Conservation (phyloP, 108 stramenopile species). For the Fragilaria radians region DNA sequence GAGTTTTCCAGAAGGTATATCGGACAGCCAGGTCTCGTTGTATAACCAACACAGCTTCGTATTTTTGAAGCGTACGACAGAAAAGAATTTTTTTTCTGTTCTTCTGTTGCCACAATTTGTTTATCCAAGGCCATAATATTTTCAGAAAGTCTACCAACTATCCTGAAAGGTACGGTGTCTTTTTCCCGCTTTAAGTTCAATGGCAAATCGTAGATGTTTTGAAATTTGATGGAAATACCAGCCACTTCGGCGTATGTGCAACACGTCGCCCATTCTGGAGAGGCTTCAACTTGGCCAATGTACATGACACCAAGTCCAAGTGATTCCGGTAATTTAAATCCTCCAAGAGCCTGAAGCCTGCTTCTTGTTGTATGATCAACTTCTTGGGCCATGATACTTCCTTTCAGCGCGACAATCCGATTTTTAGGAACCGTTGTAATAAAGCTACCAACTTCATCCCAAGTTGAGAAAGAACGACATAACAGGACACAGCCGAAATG, state of each 20-base stretch:
- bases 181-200: slow-evolving; percentile 16
- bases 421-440: slow-evolving; percentile 36
- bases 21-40: slow-evolving; percentile 42
- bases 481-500: slow-evolving; percentile 61
- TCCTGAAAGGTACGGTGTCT: slow-evolving; percentile 29
- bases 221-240: neutral
- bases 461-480: slow-evolving; percentile 45
- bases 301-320: slow-evolving; percentile 19
- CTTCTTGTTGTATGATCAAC: slow-evolving; percentile 13
- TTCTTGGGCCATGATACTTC: slow-evolving; percentile 13
- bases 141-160: slow-evolving; percentile 66
- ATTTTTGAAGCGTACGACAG: slow-evolving; percentile 15
- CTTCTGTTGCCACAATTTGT: slow-evolving; percentile 49
- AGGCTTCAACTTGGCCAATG: slow-evolving; percentile 52
- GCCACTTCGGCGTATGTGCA: neutral
- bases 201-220: neutral
- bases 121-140: slow-evolving; percentile 52
- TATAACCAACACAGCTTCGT: slow-evolving; percentile 40
- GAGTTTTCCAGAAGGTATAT: slow-evolving; percentile 59
- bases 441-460: slow-evolving; percentile 36
- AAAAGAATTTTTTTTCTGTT: slow-evolving; percentile 64
- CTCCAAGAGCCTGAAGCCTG: slow-evolving; percentile 22
- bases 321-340: slow-evolving; percentile 15
- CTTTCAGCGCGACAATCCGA: slow-evolving; percentile 53
- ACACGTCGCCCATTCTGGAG: slow-evolving; percentile 62